Evolutionary conservation across 768 basidiomycete species (phyloP).

Genomic region (Sarcodon aspratus): DNA sequence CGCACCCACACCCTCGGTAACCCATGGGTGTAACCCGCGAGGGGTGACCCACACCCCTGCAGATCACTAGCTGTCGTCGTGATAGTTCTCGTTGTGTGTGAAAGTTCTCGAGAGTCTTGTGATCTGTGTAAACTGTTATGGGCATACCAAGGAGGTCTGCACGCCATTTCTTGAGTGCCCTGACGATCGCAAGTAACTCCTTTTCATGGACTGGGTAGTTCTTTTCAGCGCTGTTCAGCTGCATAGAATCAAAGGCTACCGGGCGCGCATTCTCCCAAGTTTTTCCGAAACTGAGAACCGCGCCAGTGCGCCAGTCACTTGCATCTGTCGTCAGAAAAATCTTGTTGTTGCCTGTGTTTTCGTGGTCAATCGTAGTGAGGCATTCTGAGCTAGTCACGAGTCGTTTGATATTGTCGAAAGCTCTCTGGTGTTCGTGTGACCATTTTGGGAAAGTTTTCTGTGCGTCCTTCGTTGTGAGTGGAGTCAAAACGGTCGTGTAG

Average conservation of each 20-base stretch:
- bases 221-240: slow-evolving; percentile 17
- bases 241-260: slow-evolving; percentile 20
- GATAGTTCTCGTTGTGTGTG: slow-evolving; percentile 20
- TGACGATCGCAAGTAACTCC: slow-evolving; percentile 25
- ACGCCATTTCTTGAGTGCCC: slow-evolving; percentile 15
- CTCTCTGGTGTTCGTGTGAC: slow-evolving; percentile 17
- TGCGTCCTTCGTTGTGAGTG: slow-evolving; percentile 14
- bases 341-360: slow-evolving; percentile 14
- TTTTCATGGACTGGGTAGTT: slow-evolving; percentile 29
- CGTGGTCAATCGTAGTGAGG: slow-evolving; percentile 21
- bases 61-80: slow-evolving; percentile 19
- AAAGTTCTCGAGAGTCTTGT: slow-evolving; percentile 24
- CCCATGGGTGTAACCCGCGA: no score
- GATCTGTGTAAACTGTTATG: slow-evolving; percentile 23
- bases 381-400: slow-evolving; percentile 15
- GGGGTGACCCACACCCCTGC: no score
- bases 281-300: slow-evolving; percentile 18
- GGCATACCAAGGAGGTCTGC: slow-evolving; percentile 10
- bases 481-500: slow-evolving; percentile 9
- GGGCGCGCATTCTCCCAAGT: slow-evolving; percentile 21
- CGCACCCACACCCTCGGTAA: no score
- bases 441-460: slow-evolving; percentile 17
- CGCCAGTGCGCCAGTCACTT: slow-evolving; percentile 17
- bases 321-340: slow-evolving; percentile 26
- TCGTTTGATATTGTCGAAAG: slow-evolving; percentile 25